These are phyloP conservation scores for Ogataea haglerorum DNA, from an alignment of 805 yeast species.

Conservation along the genomic window DNA sequence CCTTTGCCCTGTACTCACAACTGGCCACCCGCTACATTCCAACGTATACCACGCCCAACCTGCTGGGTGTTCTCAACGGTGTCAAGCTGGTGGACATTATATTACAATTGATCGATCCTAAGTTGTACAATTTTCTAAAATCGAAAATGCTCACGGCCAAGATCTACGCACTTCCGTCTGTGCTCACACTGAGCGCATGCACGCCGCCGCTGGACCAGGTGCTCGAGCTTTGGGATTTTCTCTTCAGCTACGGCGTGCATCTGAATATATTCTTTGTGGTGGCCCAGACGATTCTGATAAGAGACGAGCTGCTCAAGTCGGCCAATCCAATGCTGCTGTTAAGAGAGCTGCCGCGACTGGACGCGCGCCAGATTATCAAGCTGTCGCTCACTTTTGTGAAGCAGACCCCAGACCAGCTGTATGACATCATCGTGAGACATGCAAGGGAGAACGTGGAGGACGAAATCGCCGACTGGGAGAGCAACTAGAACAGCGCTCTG, in stretches of 20 bases:
- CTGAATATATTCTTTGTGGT: constrained; percentile 80
- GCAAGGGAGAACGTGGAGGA: constrained; percentile 47
- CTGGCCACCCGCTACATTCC: constrained; percentile 68
- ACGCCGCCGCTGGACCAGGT: constrained; percentile 81
- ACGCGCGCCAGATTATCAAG: constrained; percentile 72
- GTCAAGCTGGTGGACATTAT: constrained; percentile 69
- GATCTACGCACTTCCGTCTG: constrained; percentile 81
- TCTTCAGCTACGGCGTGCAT: constrained; percentile 88
- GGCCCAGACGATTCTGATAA: constrained; percentile 71
- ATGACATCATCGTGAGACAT: constrained; percentile 61
- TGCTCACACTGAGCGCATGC: constrained; percentile 81
- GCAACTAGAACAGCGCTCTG: constrained; percentile 28
- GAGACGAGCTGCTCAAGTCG: constrained; percentile 58
- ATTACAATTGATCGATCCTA: constrained; percentile 68
- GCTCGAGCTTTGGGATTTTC: constrained; percentile 80
- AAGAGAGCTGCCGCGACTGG: constrained; percentile 67
- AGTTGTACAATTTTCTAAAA: constrained; percentile 54
- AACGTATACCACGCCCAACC: constrained; percentile 68
- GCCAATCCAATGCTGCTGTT: constrained; percentile 71
- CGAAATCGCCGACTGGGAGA: constrained; percentile 24
- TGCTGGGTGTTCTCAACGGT: constrained; percentile 82
- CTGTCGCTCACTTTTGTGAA: constrained; percentile 78
- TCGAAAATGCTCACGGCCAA: constrained; percentile 75
- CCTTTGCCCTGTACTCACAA: constrained; percentile 66
- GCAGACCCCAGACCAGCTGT: constrained; percentile 63